Percentiles rank a stretch among this genome's conserved stretches.
These are phyloP conservation scores for Dichotomocladium elegans DNA, from an alignment of 371 early-diverging fungal genomes.

Conservation along the genomic window DNA sequence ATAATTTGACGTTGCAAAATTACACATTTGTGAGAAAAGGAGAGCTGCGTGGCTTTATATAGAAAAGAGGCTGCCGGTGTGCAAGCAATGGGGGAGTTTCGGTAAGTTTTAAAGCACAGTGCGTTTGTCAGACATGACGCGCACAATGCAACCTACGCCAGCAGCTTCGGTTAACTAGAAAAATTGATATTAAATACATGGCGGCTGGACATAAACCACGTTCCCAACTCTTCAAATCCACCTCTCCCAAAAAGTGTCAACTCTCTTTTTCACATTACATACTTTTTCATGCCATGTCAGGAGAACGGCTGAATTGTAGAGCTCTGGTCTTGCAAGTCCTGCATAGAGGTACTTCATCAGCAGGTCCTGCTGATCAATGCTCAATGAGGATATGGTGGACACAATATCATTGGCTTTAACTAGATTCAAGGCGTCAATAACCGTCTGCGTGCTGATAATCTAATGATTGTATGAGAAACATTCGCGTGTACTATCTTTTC, in stretches of 20 bases:
- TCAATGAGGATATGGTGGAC: constrained; percentile 55
- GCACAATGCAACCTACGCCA: constrained; percentile 84
- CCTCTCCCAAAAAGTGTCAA: neutral
- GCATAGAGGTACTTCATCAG: constrained; percentile 91
- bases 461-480: constrained; percentile 10
- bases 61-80: no score
- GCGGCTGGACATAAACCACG: no score
- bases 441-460: constrained; percentile 69
- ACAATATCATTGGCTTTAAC: constrained; percentile 69
- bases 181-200: constrained; percentile 1
- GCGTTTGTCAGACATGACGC: constrained; percentile 85
- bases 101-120: constrained; percentile 52
- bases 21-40: no score
- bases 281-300: constrained; percentile 94
- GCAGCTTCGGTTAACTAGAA: constrained; percentile 74
- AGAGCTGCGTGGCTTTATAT: no score
- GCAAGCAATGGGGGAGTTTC: no score
- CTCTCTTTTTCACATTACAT: constrained; percentile 3
- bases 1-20: no score
- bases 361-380: constrained; percentile 65
- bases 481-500: neutral
- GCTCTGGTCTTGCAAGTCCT: constrained; percentile 85
- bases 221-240: no score
- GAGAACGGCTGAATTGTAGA: constrained; percentile 75
- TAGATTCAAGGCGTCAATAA: constrained; percentile 75